These are phyloP conservation scores for Vaccinium corymbosum DNA, from an alignment of 148 eudicot species.

Conservation along the genomic window DNA sequence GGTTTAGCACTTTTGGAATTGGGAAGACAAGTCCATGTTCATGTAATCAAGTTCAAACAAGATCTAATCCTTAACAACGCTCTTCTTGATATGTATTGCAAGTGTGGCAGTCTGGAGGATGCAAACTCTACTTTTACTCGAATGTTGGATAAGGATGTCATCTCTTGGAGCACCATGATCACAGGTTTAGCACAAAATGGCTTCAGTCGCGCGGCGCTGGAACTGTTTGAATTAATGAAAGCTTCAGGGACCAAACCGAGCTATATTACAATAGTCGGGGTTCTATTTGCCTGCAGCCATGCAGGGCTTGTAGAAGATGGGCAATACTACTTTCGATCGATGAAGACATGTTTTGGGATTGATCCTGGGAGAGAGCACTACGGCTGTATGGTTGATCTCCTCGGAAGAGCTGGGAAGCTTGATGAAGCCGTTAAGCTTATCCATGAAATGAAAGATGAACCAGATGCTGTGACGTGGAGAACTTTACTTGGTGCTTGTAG, in stretches of 20 bases:
- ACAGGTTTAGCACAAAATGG: slow-evolving; percentile 18
- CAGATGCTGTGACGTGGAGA: slow-evolving; percentile 18
- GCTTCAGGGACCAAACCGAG: slow-evolving; percentile 14
- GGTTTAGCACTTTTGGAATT: slow-evolving; percentile 15
- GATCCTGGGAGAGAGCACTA: slow-evolving; percentile 18
- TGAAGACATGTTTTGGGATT: slow-evolving; percentile 10
- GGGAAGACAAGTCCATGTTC: slow-evolving; percentile 16
- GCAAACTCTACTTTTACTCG: slow-evolving; percentile 8
- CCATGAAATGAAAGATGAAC: slow-evolving; percentile 6
- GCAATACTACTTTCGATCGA: slow-evolving; percentile 14
- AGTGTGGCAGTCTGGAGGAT: slow-evolving; percentile 18
- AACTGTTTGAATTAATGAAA: slow-evolving; percentile 14
- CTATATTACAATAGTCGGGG: slow-evolving; percentile 18
- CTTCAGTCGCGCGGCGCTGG: slow-evolving; percentile 4
- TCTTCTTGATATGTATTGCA: slow-evolving; percentile 17
- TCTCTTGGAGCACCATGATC: slow-evolving; percentile 22
- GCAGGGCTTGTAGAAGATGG: slow-evolving; percentile 15
- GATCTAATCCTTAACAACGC: slow-evolving; percentile 17
- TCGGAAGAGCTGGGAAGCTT: slow-evolving; percentile 17
- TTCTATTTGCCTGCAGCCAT: slow-evolving; percentile 17
- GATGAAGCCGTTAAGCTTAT: slow-evolving; percentile 19
- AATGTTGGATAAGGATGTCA: slow-evolving; percentile 16
- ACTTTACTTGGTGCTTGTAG: slow-evolving; percentile 19
- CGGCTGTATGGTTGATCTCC: slow-evolving; percentile 20
- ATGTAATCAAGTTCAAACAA: slow-evolving; percentile 16